A percentile compares a stretch with the other conserved stretches of the same genome.
Evolutionary conservation across 352 stramenopile genomes (phyloP).

Genomic region (Pythium insidiosum): DNA sequence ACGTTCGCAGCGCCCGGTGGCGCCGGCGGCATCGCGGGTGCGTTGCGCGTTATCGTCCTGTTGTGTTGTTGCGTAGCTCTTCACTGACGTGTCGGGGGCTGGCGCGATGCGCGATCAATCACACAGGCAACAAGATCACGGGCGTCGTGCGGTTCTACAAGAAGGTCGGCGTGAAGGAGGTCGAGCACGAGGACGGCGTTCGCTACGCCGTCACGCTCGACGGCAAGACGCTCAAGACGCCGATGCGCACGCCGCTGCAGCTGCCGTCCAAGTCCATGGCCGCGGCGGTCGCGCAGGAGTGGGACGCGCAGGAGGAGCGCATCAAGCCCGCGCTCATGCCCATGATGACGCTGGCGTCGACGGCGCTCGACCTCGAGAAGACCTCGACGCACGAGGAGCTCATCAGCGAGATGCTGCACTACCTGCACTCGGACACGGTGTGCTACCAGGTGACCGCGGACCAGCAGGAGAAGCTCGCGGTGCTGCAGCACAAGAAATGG

Average conservation of each 20-base stretch:
- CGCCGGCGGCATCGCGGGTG: conserved; percentile 16
- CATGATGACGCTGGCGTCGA: conserved; percentile 83
- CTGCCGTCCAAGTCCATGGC: conserved; percentile 65
- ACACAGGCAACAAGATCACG: conserved; percentile 69
- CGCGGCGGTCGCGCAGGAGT: conserved; percentile 71
- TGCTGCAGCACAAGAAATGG: conserved; percentile 83
- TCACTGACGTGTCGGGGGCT: background rate
- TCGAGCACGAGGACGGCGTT: conserved; percentile 13
- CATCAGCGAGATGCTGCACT: conserved; percentile 80
- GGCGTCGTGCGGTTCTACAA: conserved; percentile 79
- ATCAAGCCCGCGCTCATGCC: conserved; percentile 81
- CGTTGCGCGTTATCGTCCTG: background rate
- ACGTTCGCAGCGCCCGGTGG: conserved; percentile 14
- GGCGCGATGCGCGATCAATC: too few species aligned
- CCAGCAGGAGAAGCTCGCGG: conserved; percentile 75
- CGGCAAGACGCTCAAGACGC: conserved; percentile 78
- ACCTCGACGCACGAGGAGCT: conserved; percentile 49
- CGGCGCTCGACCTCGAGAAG: conserved; percentile 55
- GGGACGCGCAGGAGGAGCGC: conserved; percentile 67
- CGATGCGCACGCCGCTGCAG: conserved; percentile 43
- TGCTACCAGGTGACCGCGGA: conserved; percentile 80
- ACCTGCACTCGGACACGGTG: conserved; percentile 84
- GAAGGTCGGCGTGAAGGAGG: conserved; percentile 57
- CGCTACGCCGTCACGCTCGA: conserved; percentile 71
- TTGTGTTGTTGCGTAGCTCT: background rate